Evolutionary conservation across 805 yeast genomes (phyloP).

Genomic region (Barnettozyma californica): DNA sequence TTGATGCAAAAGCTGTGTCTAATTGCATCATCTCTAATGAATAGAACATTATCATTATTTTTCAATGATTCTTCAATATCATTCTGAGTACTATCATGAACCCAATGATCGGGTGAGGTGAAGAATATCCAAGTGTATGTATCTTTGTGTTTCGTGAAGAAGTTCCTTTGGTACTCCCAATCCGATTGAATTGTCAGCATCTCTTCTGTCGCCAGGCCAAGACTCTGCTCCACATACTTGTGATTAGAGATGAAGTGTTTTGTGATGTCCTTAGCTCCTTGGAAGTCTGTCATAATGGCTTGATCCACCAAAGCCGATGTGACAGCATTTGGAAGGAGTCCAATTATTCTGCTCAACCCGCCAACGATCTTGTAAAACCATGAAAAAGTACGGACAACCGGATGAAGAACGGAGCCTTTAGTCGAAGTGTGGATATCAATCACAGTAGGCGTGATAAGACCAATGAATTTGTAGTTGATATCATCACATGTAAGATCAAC

Average conservation of each 20-base stretch:
- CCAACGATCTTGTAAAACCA: slow-evolving; percentile 29
- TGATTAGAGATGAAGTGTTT: slow-evolving; percentile 36
- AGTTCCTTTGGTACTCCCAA: slow-evolving; percentile 45
- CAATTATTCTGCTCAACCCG: slow-evolving; percentile 22
- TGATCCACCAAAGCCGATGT: not conserved
- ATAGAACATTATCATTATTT: slow-evolving; percentile 24
- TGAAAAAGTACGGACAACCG: slow-evolving; percentile 22
- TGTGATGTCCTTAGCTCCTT: slow-evolving; percentile 30
- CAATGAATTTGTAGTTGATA: slow-evolving; percentile 39
- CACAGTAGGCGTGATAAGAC: slow-evolving; percentile 68
- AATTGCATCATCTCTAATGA: slow-evolving; percentile 32
- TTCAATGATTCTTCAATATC: slow-evolving; percentile 35
- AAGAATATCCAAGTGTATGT: slow-evolving; percentile 47
- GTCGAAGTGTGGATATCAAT: slow-evolving; percentile 48
- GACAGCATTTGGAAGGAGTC: slow-evolving; percentile 22
- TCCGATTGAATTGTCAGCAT: slow-evolving; percentile 47
- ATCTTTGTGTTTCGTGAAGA: slow-evolving; percentile 25
- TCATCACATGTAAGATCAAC: slow-evolving; percentile 24
- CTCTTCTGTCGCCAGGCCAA: slow-evolving; percentile 56
- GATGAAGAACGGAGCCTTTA: slow-evolving; percentile 33
- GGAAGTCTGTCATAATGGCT: slow-evolving; percentile 10
- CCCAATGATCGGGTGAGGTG: slow-evolving; percentile 65
- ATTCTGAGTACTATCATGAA: slow-evolving; percentile 44
- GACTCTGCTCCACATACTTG: slow-evolving; percentile 45
- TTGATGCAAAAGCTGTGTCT: slow-evolving; percentile 59